Evolutionary conservation across 2,329 filamentous ascomycete genomes (phyloP).

Genomic region (Fusarium euwallaceae): DNA sequence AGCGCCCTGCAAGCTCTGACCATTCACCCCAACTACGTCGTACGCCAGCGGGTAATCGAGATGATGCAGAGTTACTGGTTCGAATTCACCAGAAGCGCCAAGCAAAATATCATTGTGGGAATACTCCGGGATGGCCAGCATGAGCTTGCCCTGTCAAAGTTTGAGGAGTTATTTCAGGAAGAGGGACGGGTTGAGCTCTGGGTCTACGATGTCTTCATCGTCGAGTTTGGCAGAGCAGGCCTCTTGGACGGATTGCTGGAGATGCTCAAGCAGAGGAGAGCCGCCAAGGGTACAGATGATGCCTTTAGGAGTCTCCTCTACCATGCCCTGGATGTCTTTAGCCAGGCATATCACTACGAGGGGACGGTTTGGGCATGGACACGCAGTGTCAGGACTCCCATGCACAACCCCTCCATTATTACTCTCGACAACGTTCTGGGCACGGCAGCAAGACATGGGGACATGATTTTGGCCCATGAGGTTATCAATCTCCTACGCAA

Average conservation of each 20-base stretch:
- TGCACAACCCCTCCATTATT: conserved; percentile 66
- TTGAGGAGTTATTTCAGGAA: conserved; percentile 75
- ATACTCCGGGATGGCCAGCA: conserved; percentile 85
- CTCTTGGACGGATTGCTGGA: conserved; percentile 84
- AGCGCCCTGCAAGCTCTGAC: conserved; percentile 79
- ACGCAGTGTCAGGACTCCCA: conserved; percentile 64
- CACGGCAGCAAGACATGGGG: conserved; percentile 76
- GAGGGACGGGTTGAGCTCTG: conserved; percentile 72
- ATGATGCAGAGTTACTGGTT: conserved; percentile 81
- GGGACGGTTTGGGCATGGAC: conserved; percentile 81
- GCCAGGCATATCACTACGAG: conserved; percentile 71
- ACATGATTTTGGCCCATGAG: conserved; percentile 76
- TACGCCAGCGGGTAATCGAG: conserved; percentile 77
- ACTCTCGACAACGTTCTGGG: conserved; percentile 77
- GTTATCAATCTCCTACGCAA: conserved; percentile 68
- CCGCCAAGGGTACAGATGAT: conserved; percentile 51
- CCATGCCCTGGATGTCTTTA: conserved; percentile 82
- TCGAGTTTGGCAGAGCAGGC: conserved; percentile 76
- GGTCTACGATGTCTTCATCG: conserved; percentile 84
- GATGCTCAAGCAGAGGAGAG: conserved; percentile 71
- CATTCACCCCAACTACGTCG: conserved; percentile 86
- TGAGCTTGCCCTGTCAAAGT: conserved; percentile 80
- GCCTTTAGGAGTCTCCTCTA: conserved; percentile 71
- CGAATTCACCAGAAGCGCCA: conserved; percentile 65
- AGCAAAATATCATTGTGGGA: conserved; percentile 77